These are phyloP conservation scores for Heliamphora exappendiculata DNA, from an alignment of 148 eudicot genomes.

Conservation along the genomic window DNA sequence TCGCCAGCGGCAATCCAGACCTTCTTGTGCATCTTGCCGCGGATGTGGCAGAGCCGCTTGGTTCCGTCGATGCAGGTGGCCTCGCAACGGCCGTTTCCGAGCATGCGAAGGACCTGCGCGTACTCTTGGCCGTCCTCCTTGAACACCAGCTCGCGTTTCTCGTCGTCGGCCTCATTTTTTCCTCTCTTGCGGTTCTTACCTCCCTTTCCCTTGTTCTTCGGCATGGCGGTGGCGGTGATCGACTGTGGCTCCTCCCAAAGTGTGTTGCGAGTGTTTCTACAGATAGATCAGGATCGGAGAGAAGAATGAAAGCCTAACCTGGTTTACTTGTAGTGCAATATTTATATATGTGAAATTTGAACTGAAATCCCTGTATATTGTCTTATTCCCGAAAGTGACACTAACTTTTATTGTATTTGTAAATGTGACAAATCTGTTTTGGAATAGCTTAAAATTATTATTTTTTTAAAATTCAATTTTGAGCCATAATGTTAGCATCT, in stretches of 20 bases:
- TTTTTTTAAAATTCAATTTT: too few species aligned
- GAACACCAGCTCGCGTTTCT: constrained; percentile 80
- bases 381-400: neutral
- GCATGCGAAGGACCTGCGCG: constrained; percentile 76
- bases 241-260: neutral
- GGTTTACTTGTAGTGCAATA: neutral
- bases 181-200: constrained; percentile 92
- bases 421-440: too few species aligned
- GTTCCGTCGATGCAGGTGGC: constrained; percentile 76
- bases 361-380: neutral
- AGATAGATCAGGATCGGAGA: too few species aligned
- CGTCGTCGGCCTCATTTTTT: constrained; percentile 90
- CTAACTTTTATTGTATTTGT: neutral
- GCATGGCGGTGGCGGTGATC: constrained; percentile 30
- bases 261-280: neutral
- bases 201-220: constrained; percentile 99
- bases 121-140: constrained; percentile 93
- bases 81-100: constrained; percentile 78
- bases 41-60: constrained; percentile 78
- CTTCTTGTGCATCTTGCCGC: constrained; percentile 98
- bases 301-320: neutral
- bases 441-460: too few species aligned
- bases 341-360: neutral
- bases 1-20: constrained; percentile 99
- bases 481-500: too few species aligned